Evolutionary conservation across 169 alveolate species (phyloP), one percentile per base, ranked within the genome.

Genomic region (Plasmodium relictum): DNA sequence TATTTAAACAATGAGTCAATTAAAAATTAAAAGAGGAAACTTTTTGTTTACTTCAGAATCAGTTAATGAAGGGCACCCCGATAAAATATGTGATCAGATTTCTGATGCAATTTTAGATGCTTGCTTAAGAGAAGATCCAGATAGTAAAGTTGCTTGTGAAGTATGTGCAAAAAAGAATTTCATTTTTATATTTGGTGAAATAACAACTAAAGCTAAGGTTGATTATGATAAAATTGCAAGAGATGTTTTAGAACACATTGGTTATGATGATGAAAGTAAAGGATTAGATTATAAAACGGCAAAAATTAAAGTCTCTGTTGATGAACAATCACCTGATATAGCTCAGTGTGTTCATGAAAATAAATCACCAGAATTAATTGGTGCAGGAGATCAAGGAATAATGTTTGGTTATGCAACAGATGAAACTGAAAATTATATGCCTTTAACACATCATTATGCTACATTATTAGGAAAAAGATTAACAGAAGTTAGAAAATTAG

Each of bases 361-460:
- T 72, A 98, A 97, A 85, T 92, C 91, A 7, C 97, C 94, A 14
- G 99, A 71, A 70, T 74, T 61, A 37, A 37, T 56, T 31, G 68
- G 74, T n/a, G 83, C 86, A 41, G 99, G 99, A 12, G 99, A 98
- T 74, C 99, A 99, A 96, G 99, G 99, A 41, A 96, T 97, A 85
- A 98, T 99, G 99, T 98, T 99, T 92, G 99, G 99, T 14, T 99
- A 98, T 93, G 99, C 99, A 58, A 95, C 99, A 52, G 98, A 98
- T 94, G 99, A 99, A 94, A 98, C 99, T 3, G 96, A 97, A 39
- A 99, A 97, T 88, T 92, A 96, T 70, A 98, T 98, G 99, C 99
- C 99, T 7, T 92, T 98, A 73, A 95, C 99, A 54, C 99, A 99
- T 92, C 94, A 96, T 65, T 95, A 98, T 50, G 99, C 99, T 50